Conservation (phyloP, 306 rosid species). For the Lotus japonicus region DNA sequence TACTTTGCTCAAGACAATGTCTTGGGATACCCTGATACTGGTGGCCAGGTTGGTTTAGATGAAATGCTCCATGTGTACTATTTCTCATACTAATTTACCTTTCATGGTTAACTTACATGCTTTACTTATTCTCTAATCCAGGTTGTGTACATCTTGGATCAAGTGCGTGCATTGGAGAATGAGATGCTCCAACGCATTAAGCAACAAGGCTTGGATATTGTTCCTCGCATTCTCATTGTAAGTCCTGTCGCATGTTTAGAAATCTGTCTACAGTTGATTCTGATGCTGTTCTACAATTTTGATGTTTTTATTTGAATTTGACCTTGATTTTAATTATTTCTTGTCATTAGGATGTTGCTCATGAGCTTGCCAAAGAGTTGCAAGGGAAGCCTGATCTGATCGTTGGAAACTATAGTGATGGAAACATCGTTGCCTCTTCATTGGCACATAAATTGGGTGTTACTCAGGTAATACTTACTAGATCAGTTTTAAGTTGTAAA, state of each 20-base stretch:
- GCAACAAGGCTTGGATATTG: conserved; percentile 79
- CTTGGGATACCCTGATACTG: conserved; percentile 94
- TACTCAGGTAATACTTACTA: conserved; percentile 56
- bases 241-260: too few species aligned
- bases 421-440: conserved; percentile 84
- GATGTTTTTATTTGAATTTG: too few species aligned
- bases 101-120: background rate
- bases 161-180: conserved; percentile 90
- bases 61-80: background rate
- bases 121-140: conserved; percentile 10
- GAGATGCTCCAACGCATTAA: conserved; percentile 84
- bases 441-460: conserved; percentile 77
- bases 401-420: conserved; percentile 94
- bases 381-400: too few species aligned
- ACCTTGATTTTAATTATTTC: background rate
- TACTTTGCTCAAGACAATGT: conserved; percentile 92
- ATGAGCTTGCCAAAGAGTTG: conserved; percentile 69
- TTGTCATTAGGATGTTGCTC: conserved; percentile 60
- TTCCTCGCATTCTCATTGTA: conserved; percentile 82
- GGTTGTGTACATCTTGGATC: conserved; percentile 98
- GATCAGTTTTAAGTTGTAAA: background rate
- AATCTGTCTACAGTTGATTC: too few species aligned
- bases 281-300: too few species aligned
- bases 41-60: conserved; percentile 64
- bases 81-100: background rate